A percentile compares a stretch with the other conserved stretches of the same genome.
Conservation (phyloP, 805 yeast genomes). For the Saturnispora sekii region DNA sequence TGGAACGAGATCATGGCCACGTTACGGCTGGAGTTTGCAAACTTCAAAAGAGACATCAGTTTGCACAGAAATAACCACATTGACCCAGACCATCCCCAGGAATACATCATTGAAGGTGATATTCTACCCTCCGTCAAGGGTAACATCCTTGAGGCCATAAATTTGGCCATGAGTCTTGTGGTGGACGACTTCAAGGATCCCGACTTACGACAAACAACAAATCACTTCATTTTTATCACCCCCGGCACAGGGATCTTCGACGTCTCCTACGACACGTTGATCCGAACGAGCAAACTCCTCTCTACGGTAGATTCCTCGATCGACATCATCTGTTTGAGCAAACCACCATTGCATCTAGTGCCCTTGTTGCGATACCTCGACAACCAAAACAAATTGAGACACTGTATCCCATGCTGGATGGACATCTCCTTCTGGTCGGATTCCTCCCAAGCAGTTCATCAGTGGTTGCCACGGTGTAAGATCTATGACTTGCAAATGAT, state of each 20-base stretch:
- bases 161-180: slow-evolving; percentile 68
- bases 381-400: slow-evolving; percentile 38
- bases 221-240: slow-evolving; percentile 77
- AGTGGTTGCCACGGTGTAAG: slow-evolving; percentile 91
- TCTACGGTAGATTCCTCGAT: slow-evolving; percentile 74
- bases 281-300: slow-evolving; percentile 67
- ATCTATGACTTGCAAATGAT: slow-evolving; percentile 96
- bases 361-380: slow-evolving; percentile 75
- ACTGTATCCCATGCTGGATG: slow-evolving; percentile 91
- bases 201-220: slow-evolving; percentile 81
- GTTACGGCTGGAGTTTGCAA: slow-evolving; percentile 73
- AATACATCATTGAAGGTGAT: slow-evolving; percentile 43
- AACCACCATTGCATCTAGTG: slow-evolving; percentile 86
- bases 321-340: slow-evolving; percentile 79
- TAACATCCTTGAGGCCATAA: slow-evolving; percentile 78
- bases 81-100: slow-evolving; percentile 26
- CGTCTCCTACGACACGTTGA: slow-evolving; percentile 70
- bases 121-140: slow-evolving; percentile 85
- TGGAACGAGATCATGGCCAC: slow-evolving; percentile 93
- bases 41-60: slow-evolving; percentile 66
- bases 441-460: slow-evolving; percentile 34
- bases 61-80: slow-evolving; percentile 30
- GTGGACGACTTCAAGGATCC: slow-evolving; percentile 74
- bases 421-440: slow-evolving; percentile 88
- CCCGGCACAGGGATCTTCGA: slow-evolving; percentile 94